Evolutionary conservation across 805 yeast species (phyloP), one percentile per base, ranked within the genome.

Genomic region (Teunomyces pallodes): DNA sequence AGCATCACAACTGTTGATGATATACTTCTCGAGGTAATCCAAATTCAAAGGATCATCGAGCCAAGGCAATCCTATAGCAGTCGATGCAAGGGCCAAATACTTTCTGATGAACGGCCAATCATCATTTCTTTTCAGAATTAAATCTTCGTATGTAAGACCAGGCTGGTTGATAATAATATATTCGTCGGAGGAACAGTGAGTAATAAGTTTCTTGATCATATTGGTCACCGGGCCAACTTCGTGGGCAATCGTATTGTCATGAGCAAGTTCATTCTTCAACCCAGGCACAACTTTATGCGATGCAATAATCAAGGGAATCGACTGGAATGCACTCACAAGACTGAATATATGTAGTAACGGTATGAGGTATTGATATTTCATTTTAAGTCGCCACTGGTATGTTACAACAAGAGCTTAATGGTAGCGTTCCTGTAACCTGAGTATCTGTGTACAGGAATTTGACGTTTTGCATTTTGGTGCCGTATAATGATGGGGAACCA

Each of bases 61-160:
- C 54, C 82, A 70, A 3, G 90, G 87, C 46, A 86, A 67, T 1
- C 82, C 78, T 3, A 83, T 69, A 7, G 83, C 68, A 0, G 88
- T 80, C 4, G 90, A 84, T n/a, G 87, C 71, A 60, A 74, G 67
- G 17, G 73, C 64, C 51, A 83, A 58, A 57, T 80, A 78, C 36
- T 76, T 72, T 49, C 84, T 71, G 4, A 85, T 52, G 49, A 76
- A 70, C 1, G 69, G 72, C 71, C 84, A 82, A 30, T 60, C 55
- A 12, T 64, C 69, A 51, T 72, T 72, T 31, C 70, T 56, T 1
- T 28, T 26, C 26, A 49, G 58, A 4, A 59, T 59, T 45, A 73
- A 26, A 49, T 73, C 76, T 9, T 51, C 49, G 36, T 52, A 57
- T 5, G 48, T 49, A 41, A 73, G 59, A 8, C 76, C 76, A 1